A percentile compares a stretch with the other conserved stretches of the same genome.
These are phyloP conservation scores for Neurospora sublineolata DNA, from an alignment of 495 filamentous ascomycete genomes.

Conservation along the genomic window DNA sequence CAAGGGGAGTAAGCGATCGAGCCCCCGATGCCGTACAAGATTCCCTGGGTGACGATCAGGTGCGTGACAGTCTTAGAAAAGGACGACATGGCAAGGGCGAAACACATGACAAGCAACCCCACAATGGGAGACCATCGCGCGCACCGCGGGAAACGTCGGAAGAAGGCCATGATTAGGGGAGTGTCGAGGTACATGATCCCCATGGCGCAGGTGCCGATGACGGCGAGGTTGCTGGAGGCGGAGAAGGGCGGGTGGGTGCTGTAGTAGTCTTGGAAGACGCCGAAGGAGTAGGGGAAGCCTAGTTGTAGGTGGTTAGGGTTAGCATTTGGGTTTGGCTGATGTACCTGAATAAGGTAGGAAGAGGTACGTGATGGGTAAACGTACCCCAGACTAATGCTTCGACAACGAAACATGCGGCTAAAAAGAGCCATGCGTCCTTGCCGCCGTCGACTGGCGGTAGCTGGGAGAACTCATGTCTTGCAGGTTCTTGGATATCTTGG, in stretches of 20 bases:
- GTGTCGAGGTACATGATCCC: constrained; percentile 41
- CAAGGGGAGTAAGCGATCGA: constrained; percentile 36
- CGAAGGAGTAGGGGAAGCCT: constrained; percentile 56
- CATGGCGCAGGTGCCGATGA: constrained; percentile 30
- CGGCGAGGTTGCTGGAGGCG: constrained; percentile 26
- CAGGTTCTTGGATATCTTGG: neutral
- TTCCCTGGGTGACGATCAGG: constrained; percentile 43
- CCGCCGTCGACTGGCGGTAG: constrained; percentile 52
- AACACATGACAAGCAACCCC: constrained; percentile 29
- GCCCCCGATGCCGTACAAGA: constrained; percentile 40
- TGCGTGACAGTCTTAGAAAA: constrained; percentile 33
- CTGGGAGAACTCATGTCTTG: constrained; percentile 19
- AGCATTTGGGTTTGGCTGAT: neutral
- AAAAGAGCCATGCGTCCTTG: constrained; percentile 52
- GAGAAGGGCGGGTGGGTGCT: constrained; percentile 29
- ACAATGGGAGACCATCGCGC: constrained; percentile 23
- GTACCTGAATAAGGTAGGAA: neutral
- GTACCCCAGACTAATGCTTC: constrained; percentile 58
- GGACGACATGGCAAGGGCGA: constrained; percentile 32
- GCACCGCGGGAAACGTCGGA: constrained; percentile 17
- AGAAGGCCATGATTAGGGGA: constrained; percentile 28
- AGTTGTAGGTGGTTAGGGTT: neutral
- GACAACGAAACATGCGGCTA: constrained; percentile 49
- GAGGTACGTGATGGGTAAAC: constrained; percentile 2
- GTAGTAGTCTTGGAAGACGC: constrained; percentile 39